These are phyloP conservation scores for Sclerotinia trifoliorum DNA, from an alignment of 2,329 filamentous ascomycete genomes.

Conservation along the genomic window DNA sequence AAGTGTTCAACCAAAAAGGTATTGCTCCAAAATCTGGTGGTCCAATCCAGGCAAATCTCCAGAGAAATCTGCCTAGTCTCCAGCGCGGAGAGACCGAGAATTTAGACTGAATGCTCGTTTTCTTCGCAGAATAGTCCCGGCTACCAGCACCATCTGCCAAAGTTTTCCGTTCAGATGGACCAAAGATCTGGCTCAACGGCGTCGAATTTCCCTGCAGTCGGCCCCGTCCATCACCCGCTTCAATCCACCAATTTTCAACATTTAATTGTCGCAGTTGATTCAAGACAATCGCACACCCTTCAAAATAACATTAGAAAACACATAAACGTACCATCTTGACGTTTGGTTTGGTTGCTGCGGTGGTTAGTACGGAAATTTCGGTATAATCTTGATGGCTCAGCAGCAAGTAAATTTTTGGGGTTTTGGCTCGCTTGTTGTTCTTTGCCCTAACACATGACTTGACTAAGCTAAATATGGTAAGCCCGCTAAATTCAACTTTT, in stretches of 20 bases:
- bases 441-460: slow-evolving; percentile 24
- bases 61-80: neutral
- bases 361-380: slow-evolving; percentile 20
- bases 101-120: neutral
- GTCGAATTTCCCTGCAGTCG: neutral
- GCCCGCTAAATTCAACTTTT: slow-evolving; percentile 13
- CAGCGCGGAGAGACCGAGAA: neutral
- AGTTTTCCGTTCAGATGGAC: neutral
- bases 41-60: neutral
- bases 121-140: neutral
- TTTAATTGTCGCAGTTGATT: slow-evolving; percentile 19
- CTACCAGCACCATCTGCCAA: neutral
- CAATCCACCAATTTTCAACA: slow-evolving; percentile 1
- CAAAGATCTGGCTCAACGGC: neutral
- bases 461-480: slow-evolving; percentile 6
- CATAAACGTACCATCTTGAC: slow-evolving; percentile 26
- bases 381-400: slow-evolving; percentile 19
- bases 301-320: slow-evolving; percentile 5
- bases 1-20: neutral
- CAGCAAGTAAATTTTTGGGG: slow-evolving; percentile 15
- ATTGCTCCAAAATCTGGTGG: neutral
- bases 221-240: slow-evolving; percentile 13
- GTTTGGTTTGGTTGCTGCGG: slow-evolving; percentile 24
- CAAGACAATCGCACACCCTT: slow-evolving; percentile 13
- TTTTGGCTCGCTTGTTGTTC: slow-evolving; percentile 23